These are phyloP conservation scores for Arabidopsis suecica DNA, from an alignment of 345 rosid species.

Conservation along the genomic window DNA sequence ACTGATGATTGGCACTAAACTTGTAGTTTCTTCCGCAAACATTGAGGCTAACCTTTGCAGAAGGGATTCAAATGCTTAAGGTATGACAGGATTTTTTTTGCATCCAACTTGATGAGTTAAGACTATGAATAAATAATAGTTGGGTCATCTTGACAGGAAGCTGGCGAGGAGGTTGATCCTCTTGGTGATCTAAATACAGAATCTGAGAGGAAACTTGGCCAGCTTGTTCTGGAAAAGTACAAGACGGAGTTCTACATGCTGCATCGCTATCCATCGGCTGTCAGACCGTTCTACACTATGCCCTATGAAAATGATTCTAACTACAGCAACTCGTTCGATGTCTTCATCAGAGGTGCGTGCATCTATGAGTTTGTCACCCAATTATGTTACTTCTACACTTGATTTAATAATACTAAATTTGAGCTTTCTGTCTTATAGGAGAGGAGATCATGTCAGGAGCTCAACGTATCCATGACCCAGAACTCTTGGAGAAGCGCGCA, in stretches of 20 bases:
- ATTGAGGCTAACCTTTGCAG: constrained; percentile 66
- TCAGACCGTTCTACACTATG: not conserved
- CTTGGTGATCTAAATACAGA: not conserved
- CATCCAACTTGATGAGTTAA: not conserved
- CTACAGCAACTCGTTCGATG: not conserved
- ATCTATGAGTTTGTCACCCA: not conserved
- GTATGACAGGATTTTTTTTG: constrained; percentile 39
- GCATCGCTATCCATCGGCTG: not conserved
- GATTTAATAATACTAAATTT: too few relatives aligned
- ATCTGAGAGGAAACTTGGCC: not conserved
- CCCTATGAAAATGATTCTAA: not conserved
- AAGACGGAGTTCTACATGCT: too few relatives aligned
- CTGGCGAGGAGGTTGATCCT: not conserved
- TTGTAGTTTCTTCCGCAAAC: constrained; percentile 71
- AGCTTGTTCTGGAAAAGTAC: not conserved
- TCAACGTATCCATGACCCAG: constrained; percentile 78
- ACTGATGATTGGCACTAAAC: constrained; percentile 14
- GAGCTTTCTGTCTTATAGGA: too few relatives aligned
- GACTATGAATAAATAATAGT: not conserved
- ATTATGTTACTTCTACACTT: not conserved
- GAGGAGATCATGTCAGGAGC: constrained; percentile 11
- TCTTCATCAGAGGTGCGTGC: not conserved
- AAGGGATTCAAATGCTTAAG: constrained; percentile 82
- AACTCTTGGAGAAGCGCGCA: constrained; percentile 64
- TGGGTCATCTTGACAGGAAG: not conserved